Evolutionary conservation across 352 stramenopile genomes (phyloP).

Genomic region (Globisporangium cederbergense): DNA sequence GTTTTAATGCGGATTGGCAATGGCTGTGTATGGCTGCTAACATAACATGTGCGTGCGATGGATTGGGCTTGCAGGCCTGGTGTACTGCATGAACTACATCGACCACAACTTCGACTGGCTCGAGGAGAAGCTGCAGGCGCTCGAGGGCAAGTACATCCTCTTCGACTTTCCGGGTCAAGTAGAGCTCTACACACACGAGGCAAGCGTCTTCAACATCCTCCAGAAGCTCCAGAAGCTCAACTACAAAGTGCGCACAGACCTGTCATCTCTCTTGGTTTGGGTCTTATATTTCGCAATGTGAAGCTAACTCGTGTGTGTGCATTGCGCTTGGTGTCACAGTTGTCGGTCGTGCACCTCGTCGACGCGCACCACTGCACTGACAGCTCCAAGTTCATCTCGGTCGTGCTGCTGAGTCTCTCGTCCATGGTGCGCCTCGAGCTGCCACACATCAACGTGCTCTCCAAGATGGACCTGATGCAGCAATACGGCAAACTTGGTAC

Average conservation of each 20-base stretch:
- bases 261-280: not conserved
- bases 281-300: not conserved
- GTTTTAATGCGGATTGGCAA: not conserved
- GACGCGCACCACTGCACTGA: constrained; percentile 93
- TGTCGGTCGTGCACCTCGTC: constrained; percentile 94
- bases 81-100: constrained; percentile 99
- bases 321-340: constrained; percentile 18
- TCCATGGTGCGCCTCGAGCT: constrained; percentile 98
- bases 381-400: constrained; percentile 97
- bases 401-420: constrained; percentile 94
- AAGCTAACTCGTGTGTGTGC: not conserved
- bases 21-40: not conserved
- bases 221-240: constrained; percentile 91
- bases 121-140: constrained; percentile 85
- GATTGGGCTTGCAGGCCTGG: constrained; percentile 52
- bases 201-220: constrained; percentile 95
- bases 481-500: constrained; percentile 82
- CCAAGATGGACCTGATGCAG: constrained; percentile 98
- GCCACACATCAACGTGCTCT: constrained; percentile 98
- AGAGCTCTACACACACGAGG: constrained; percentile 98
- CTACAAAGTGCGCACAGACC: constrained; percentile 51
- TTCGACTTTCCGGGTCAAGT: constrained; percentile 99
- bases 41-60: too few relatives aligned
- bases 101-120: constrained; percentile 98
- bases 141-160: constrained; percentile 93